These are phyloP conservation scores for Wallacemonas rigidus DNA, from an alignment of 208 protist genomes.

Conservation along the genomic window DNA sequence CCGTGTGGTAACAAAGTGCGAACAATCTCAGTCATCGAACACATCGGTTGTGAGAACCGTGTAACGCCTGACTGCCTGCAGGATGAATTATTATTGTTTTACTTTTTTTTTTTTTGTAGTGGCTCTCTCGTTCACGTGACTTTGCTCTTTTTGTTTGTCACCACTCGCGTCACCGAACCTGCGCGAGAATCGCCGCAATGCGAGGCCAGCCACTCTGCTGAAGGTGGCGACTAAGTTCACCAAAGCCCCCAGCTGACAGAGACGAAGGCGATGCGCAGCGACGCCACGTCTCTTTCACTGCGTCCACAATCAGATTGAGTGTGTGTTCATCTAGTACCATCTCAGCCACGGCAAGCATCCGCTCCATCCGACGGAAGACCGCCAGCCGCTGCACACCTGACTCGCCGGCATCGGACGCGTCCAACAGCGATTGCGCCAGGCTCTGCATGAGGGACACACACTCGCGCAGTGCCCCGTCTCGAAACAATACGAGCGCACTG, in stretches of 20 bases:
- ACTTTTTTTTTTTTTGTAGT: too few relatives aligned
- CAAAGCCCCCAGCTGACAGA: not conserved
- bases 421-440: not conserved
- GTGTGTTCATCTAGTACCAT: not conserved
- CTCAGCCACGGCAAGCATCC: not conserved
- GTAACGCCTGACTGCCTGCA: too few relatives aligned
- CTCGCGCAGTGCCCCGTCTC: constrained; percentile 17
- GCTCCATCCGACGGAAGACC: not conserved
- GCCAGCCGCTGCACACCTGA: not conserved
- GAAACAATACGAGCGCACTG: constrained; percentile 16
- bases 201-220: not conserved
- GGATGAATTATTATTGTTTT: too few relatives aligned
- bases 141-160: too few relatives aligned
- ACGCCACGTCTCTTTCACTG: not conserved
- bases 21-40: too few relatives aligned
- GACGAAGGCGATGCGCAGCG: not conserved
- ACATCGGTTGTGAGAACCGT: too few relatives aligned
- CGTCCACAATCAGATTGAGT: not conserved
- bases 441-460: not conserved
- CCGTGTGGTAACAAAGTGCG: too few relatives aligned
- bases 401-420: not conserved
- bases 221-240: not conserved
- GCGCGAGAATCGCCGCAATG: not conserved
- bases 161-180: not conserved
- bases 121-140: too few relatives aligned